These are phyloP conservation scores for Steccherinum ochraceum DNA, from an alignment of 768 basidiomycete species.

Conservation along the genomic window DNA sequence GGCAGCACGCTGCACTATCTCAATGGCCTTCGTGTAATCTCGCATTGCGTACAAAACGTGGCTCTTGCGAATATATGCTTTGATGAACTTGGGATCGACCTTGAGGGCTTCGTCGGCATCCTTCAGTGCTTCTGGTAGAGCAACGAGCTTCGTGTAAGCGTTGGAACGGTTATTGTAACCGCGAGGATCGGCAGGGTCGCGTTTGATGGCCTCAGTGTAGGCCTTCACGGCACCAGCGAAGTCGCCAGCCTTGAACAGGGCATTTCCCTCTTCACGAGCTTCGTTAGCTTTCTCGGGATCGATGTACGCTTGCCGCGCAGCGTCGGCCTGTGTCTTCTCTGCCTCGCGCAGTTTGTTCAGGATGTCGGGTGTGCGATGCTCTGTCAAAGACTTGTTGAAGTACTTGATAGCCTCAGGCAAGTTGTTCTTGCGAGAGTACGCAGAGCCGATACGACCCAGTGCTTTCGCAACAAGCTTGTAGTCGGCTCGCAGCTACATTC, in stretches of 20 bases:
- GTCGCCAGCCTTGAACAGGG: slow-evolving; percentile 85
- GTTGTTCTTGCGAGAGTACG: slow-evolving; percentile 81
- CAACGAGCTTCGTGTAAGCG: slow-evolving; percentile 91
- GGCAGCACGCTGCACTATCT: slow-evolving; percentile 71
- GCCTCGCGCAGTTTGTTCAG: slow-evolving; percentile 83
- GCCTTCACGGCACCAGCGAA: slow-evolving; percentile 88
- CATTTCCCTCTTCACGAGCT: slow-evolving; percentile 91
- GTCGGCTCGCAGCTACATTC: slow-evolving; percentile 70
- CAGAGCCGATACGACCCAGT: slow-evolving; percentile 80
- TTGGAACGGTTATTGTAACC: slow-evolving; percentile 99
- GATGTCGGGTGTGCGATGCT: slow-evolving; percentile 92
- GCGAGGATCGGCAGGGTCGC: slow-evolving; percentile 81
- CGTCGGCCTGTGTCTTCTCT: slow-evolving; percentile 74
- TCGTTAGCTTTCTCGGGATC: slow-evolving; percentile 75
- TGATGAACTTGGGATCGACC: slow-evolving; percentile 87
- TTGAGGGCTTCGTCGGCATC: slow-evolving; percentile 92
- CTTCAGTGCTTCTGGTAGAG: slow-evolving; percentile 92
- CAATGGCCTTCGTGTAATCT: slow-evolving; percentile 82
- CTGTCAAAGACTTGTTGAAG: slow-evolving; percentile 89
- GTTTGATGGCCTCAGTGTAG: slow-evolving; percentile 96
- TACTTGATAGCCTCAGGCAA: slow-evolving; percentile 75
- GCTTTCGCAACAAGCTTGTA: slow-evolving; percentile 96
- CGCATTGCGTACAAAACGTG: slow-evolving; percentile 85
- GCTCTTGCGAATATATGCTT: slow-evolving; percentile 92
- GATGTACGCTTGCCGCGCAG: slow-evolving; percentile 77